A percentile compares a stretch with the other conserved stretches of the same genome.
phyloP scores from a whole-genome alignment of 2,329 filamentous ascomycete genomes.

The Trichophyton benhamiae region DNA sequence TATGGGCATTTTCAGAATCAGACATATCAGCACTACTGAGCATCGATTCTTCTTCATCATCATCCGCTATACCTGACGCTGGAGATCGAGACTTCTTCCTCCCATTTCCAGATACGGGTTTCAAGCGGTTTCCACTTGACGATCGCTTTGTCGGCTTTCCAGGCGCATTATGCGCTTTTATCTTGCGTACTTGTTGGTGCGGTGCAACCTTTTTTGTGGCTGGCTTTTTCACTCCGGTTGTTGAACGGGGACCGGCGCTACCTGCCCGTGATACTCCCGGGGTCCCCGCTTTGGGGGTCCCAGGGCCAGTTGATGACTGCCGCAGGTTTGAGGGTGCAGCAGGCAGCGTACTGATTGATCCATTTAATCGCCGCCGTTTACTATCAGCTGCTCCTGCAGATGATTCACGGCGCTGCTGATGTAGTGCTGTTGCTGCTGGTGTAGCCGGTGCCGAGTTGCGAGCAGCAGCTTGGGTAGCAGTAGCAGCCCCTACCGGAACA shows the following conservation, averaged over 20 bases:
- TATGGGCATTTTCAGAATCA: constrained; percentile 33
- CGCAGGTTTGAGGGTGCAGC: constrained; percentile 44
- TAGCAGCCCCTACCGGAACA: constrained; percentile 28
- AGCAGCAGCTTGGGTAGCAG: constrained; percentile 25
- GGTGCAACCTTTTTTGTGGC: constrained; percentile 44
- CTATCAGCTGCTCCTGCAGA: constrained; percentile 43
- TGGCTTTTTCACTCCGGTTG: constrained; percentile 32
- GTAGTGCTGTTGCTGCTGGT: constrained; percentile 28
- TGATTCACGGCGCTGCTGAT: constrained; percentile 41
- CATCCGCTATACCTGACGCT: constrained; percentile 26
- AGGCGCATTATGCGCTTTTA: constrained; percentile 22
- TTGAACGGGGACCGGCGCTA: constrained; percentile 43
- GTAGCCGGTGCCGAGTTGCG: constrained; percentile 34
- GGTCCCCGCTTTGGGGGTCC: constrained; percentile 51
- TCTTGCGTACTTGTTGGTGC: constrained; percentile 38
- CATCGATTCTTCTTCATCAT: constrained; percentile 43
- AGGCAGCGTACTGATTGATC: constrained; percentile 42
- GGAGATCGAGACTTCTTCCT: constrained; percentile 30
- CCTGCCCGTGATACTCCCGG: constrained; percentile 42
- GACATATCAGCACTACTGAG: constrained; percentile 40
- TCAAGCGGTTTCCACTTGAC: constrained; percentile 30
- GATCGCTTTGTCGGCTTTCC: constrained; percentile 33
- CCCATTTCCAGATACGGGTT: constrained; percentile 15
- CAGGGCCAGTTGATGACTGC: constrained; percentile 50
- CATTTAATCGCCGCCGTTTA: constrained; percentile 48